phyloP scores from a whole-genome alignment of 2,329 filamentous ascomycete genomes.

The Neospermospora avenae region DNA sequence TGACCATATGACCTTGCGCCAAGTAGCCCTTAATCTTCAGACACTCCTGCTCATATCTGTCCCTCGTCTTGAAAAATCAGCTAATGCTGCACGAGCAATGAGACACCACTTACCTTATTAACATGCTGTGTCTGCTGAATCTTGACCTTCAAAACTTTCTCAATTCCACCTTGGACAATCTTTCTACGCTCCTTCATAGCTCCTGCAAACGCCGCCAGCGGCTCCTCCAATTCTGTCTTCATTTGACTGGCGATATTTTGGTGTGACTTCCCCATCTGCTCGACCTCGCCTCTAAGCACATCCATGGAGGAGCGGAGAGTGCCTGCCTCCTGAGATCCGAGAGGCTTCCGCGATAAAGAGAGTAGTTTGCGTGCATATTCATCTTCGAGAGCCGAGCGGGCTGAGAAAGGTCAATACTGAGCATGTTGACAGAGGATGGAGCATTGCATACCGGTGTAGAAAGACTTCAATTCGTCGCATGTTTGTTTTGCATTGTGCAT shows the following conservation, averaged over 20 bases:
- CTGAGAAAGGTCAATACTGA: conserved; percentile 42
- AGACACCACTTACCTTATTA: conserved; percentile 68
- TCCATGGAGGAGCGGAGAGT: conserved; percentile 83
- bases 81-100: not conserved
- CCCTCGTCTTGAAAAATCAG: conserved; percentile 61
- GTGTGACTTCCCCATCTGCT: conserved; percentile 92
- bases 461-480: conserved; percentile 86
- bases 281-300: conserved; percentile 81
- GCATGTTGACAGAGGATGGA: not conserved
- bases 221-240: conserved; percentile 94
- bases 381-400: conserved; percentile 90
- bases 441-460: conserved; percentile 69
- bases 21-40: conserved; percentile 98
- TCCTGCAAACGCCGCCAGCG: conserved; percentile 83
- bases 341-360: conserved; percentile 78
- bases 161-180: conserved; percentile 90
- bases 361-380: conserved; percentile 91
- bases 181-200: conserved; percentile 96
- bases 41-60: conserved; percentile 96
- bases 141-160: conserved; percentile 91
- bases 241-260: conserved; percentile 88
- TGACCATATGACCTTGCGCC: conserved; percentile 98
- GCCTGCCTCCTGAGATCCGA: conserved; percentile 84
- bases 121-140: conserved; percentile 85
- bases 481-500: conserved; percentile 95